These are phyloP conservation scores for Iris pallida DNA, from an alignment of 116 monocot species.

Conservation along the genomic window DNA sequence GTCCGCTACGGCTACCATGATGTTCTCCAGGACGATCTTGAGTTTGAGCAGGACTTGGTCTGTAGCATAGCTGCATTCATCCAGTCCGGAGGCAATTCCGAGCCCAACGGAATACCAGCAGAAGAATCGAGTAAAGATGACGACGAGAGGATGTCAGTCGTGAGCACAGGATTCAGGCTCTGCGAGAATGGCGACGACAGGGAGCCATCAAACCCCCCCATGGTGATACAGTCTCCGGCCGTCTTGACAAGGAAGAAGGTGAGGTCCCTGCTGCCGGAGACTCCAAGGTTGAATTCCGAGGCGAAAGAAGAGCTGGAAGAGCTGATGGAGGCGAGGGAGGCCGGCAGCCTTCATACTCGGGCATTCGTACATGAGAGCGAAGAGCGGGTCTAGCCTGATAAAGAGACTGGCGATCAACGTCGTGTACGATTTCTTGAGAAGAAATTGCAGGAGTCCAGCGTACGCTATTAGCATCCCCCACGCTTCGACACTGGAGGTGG, in stretches of 20 bases:
- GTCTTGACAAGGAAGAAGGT: constrained; percentile 39
- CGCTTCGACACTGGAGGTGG: constrained; percentile 90
- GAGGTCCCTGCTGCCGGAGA: constrained; percentile 73
- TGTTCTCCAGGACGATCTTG: constrained; percentile 76
- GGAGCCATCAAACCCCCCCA: constrained; percentile 38
- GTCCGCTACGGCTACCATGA: constrained; percentile 92
- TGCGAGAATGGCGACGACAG: constrained; percentile 29
- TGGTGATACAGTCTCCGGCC: constrained; percentile 38
- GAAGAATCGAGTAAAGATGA: constrained; percentile 26
- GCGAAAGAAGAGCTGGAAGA: constrained; percentile 66
- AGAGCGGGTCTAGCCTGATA: constrained; percentile 72
- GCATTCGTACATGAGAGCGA: constrained; percentile 69
- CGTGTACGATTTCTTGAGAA: constrained; percentile 76
- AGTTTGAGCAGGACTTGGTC: constrained; percentile 87
- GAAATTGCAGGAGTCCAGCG: constrained; percentile 64
- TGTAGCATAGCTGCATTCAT: constrained; percentile 95
- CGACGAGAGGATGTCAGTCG: constrained; percentile 60
- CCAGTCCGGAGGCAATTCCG: constrained; percentile 33
- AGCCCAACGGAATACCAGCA: constrained; percentile 4
- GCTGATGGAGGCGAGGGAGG: constrained; percentile 86
- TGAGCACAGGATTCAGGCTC: constrained; percentile 35
- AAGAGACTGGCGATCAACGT: constrained; percentile 73
- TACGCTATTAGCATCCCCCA: constrained; percentile 80
- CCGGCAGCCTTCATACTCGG: constrained; percentile 89
- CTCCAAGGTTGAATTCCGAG: constrained; percentile 37